Evolutionary conservation across 306 rosid genomes (phyloP).

Genomic region (Corylus heterophylla): DNA sequence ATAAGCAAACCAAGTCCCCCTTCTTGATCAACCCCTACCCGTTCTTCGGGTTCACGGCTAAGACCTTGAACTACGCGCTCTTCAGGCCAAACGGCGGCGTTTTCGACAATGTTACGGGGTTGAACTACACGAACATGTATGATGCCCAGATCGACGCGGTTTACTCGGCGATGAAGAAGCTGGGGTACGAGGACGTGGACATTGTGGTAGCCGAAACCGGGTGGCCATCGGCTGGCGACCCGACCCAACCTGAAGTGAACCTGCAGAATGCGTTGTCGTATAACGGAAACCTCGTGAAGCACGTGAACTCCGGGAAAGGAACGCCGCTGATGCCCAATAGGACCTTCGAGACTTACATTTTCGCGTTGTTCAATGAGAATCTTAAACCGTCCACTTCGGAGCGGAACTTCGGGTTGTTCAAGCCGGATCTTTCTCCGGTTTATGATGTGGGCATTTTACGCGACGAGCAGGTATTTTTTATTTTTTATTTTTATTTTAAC

Average conservation of each 20-base stretch:
- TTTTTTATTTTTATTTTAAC: neutral
- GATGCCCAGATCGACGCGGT: slow-evolving; percentile 92
- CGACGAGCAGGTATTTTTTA: slow-evolving; percentile 45
- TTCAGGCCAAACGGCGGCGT: slow-evolving; percentile 71
- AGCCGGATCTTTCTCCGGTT: slow-evolving; percentile 63
- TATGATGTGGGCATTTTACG: slow-evolving; percentile 62
- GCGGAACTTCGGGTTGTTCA: slow-evolving; percentile 75
- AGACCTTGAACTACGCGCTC: slow-evolving; percentile 52
- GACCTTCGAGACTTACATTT: slow-evolving; percentile 65
- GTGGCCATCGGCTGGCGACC: slow-evolving; percentile 83
- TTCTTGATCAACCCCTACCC: slow-evolving; percentile 88
- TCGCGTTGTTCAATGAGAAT: slow-evolving; percentile 76
- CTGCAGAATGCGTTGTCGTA: slow-evolving; percentile 66
- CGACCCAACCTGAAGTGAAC: slow-evolving; percentile 59
- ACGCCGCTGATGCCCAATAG: slow-evolving; percentile 83
- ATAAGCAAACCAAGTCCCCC: slow-evolving; percentile 56
- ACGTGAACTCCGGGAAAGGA: slow-evolving; percentile 70
- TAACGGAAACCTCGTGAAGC: slow-evolving; percentile 66
- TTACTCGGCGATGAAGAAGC: slow-evolving; percentile 76
- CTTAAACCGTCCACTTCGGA: slow-evolving; percentile 64
- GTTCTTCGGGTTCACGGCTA: slow-evolving; percentile 53
- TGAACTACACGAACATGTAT: slow-evolving; percentile 81
- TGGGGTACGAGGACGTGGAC: slow-evolving; percentile 76
- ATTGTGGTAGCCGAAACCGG: slow-evolving; percentile 79
- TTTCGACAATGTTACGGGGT: slow-evolving; percentile 54